phyloP scores from a whole-genome alignment of 768 basidiomycete species.

The Fibroporia radiculosa region DNA sequence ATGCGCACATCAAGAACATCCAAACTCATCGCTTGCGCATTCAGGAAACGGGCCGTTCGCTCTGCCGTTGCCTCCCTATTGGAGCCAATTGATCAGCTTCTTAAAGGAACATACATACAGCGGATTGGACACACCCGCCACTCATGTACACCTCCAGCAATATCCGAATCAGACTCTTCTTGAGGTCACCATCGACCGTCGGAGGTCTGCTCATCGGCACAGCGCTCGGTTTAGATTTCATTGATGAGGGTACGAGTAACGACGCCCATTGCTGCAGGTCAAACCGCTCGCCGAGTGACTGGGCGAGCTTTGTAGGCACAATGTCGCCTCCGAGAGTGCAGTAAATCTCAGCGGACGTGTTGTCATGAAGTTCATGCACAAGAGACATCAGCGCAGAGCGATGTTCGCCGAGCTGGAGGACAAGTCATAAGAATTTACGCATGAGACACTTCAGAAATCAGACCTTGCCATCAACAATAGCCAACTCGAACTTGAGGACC shows the following conservation, averaged over 20 bases:
- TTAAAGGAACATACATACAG: too few relatives aligned
- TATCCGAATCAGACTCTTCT: constrained; percentile 55
- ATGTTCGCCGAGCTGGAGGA: constrained; percentile 45
- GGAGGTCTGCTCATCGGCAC: constrained; percentile 23
- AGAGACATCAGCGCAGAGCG: constrained; percentile 57
- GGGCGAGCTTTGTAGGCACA: constrained; percentile 51
- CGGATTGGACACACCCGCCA: constrained; percentile 66
- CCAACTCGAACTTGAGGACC: constrained; percentile 62
- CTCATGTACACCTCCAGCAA: constrained; percentile 79
- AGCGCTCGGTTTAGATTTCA: constrained; percentile 16
- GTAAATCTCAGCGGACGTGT: constrained; percentile 76
- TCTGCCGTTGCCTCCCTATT: constrained; percentile 44
- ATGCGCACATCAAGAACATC: constrained; percentile 74
- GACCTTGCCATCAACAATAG: constrained; percentile 77
- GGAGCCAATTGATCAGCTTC: not conserved
- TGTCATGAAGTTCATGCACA: constrained; percentile 63
- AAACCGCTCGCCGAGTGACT: constrained; percentile 39
- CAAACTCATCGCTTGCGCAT: constrained; percentile 73
- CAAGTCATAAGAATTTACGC: constrained; percentile 4
- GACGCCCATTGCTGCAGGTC: constrained; percentile 49
- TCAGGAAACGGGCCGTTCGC: constrained; percentile 61
- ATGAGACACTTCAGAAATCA: not conserved
- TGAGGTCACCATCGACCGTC: constrained; percentile 40
- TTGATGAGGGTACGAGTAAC: constrained; percentile 26
- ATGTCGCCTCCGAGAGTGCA: constrained; percentile 77